These are phyloP conservation scores for Colletotrichum sp. DNA, from an alignment of 2,329 filamentous ascomycete species.

Conservation along the genomic window DNA sequence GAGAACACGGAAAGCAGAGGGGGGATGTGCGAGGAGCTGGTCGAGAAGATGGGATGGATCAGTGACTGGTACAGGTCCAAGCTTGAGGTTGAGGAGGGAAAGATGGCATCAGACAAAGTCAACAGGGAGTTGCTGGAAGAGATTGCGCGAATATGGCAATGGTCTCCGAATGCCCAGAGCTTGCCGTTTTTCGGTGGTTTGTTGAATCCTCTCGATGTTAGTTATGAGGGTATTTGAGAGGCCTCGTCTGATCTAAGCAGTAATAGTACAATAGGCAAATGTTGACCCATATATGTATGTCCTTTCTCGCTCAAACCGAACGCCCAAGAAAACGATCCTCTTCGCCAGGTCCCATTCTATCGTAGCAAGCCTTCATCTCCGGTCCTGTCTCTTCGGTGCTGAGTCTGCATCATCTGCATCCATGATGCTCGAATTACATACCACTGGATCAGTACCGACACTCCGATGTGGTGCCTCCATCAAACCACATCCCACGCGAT, in stretches of 20 bases:
- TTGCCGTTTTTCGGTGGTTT: neutral
- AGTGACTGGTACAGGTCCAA: neutral
- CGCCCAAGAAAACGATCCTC: neutral
- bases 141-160: neutral
- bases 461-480: neutral
- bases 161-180: neutral
- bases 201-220: neutral
- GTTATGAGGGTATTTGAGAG: neutral
- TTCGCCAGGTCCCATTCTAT: neutral
- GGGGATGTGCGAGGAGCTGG: neutral
- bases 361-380: neutral
- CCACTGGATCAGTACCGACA: neutral
- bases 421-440: neutral
- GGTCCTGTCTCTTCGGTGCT: neutral
- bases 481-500: slow-evolving; percentile 5
- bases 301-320: neutral
- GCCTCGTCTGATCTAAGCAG: neutral
- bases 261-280: neutral
- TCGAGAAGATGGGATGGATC: slow-evolving; percentile 6
- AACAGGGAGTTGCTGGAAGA: slow-evolving; percentile 5
- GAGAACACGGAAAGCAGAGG: neutral
- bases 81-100: neutral
- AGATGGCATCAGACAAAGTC: neutral
- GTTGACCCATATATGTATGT: neutral
- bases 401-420: neutral